Evolutionary conservation across 768 basidiomycete species (phyloP), one percentile per base, ranked within the genome.

Genomic region (Vararia minispora): DNA sequence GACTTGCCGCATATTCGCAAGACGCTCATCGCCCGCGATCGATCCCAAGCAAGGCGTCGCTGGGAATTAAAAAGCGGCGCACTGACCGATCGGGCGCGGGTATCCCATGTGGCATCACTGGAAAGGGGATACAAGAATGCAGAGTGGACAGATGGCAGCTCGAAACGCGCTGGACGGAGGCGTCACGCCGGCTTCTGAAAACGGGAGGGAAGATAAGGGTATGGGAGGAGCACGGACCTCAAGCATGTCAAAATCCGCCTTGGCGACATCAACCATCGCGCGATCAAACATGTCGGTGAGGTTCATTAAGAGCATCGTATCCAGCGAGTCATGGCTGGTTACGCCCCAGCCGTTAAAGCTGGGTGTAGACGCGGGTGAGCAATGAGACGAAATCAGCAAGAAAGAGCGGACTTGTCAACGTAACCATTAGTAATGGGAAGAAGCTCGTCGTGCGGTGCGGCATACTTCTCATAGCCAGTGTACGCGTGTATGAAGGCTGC

Each of bases 311-410:
- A 83, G 59, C 67, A 92, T 79, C 0, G 86, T 87, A 51, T 91
- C 88, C 3, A 92, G 64, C 6, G 86, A 76, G 53, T 92, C 90
- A 39, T 84, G 72, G 36, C 73, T 67, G 5, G 83, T 76, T 2
- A 81, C 73, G 18, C 79, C 81, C 82, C 82, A 86, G 3, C 77
- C 79, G 52, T 84, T 84, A 54, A 83, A 80, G 40, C 81, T 84
- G 43, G 6, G 8, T 16, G 12, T n/a, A 32, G 31, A 7, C 14
- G 28, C 29, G 27, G 27, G 18, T 31, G 3, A 26, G 22, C 20
- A 20, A 21, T 24, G 11, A 26, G 17, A 11, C n/a, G 18, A 20
- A 13, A 3, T 13, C 28, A 33, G 22, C 6, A 28, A 18, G 24
- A 45, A 30, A 18, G 29, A 18, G 38, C 69, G 37, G 45, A 80